Evolutionary conservation across 768 basidiomycete genomes (phyloP), one percentile per base, ranked within the genome.

Genomic region (Tylopilus rubrobrunneus): DNA sequence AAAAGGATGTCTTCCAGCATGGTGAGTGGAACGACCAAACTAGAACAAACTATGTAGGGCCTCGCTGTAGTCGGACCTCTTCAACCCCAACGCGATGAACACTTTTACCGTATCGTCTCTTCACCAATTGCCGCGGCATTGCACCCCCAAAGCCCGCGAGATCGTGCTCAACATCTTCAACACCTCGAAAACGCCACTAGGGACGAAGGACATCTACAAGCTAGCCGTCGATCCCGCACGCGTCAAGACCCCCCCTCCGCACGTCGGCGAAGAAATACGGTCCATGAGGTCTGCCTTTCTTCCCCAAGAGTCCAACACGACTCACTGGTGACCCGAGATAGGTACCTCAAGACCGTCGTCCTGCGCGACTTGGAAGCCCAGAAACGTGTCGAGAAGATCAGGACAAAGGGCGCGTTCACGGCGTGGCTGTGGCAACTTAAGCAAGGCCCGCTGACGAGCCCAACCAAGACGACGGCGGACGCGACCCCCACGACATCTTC

Each of bases 341-440:
- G 84, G 27, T 85, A 81, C 60, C 66, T 87, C 39, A 86, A 85
- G 65, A 72, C 60, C 19, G 65, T 72, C 14, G 70, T 87, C 7
- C 71, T 87, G 2, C 76, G 76, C 1, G 69, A 75, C 12, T 71
- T 86, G 23, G 71, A 67, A 15, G 74, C 70, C 0, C 63, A 67
- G 14, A 69, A 73, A 21, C 72, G 76, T 39, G 64, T 87, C 21
- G 62, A 76, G 49, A 78, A 78, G 51, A 63, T 78, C 23, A 67
- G 70, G 51, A 69, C 68, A 14, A 63, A 68, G 45, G 58, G 12
- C 62, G 45, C 67, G 23, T 62, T 68, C 39, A 72, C 70, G 21
- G 62, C 70, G 1, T 82, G 79, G 73, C 57, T 73, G 34, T 83
- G 79, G 79, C 59, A 49, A 37, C 57, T 48, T 1, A 63, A 52